phyloP scores from a whole-genome alignment of 108 stramenopile genomes.

The Chaetoceros muelleri region DNA sequence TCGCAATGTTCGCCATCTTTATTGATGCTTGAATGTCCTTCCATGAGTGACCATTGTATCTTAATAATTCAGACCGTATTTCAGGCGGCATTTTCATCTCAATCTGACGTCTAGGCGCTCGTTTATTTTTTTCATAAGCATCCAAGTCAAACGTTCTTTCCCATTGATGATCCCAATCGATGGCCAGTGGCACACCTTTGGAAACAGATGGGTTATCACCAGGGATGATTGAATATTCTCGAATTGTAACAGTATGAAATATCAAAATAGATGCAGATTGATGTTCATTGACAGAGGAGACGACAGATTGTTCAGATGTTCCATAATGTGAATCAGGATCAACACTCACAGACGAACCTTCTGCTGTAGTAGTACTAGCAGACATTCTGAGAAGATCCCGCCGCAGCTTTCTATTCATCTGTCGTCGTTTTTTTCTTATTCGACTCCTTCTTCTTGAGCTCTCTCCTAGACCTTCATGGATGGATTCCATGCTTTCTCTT shows the following conservation, averaged over 20 bases:
- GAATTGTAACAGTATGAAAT: constrained; percentile 22
- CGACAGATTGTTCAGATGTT: too few relatives aligned
- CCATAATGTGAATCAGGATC: too few relatives aligned
- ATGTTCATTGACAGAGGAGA: too few relatives aligned
- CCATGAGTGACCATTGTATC: constrained; percentile 7
- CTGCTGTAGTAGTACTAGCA: too few relatives aligned
- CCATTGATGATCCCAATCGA: constrained; percentile 12
- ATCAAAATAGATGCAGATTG: too few relatives aligned
- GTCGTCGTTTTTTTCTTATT: too few relatives aligned
- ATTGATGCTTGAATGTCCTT: constrained; percentile 8
- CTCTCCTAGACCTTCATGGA: too few relatives aligned
- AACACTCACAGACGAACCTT: too few relatives aligned
- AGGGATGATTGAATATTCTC: constrained; percentile 22
- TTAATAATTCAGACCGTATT: constrained; percentile 9
- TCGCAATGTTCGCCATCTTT: constrained; percentile 15
- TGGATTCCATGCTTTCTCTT: too few relatives aligned
- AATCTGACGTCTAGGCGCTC: constrained; percentile 7
- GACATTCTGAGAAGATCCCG: too few relatives aligned
- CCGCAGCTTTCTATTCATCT: too few relatives aligned
- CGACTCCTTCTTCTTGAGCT: too few relatives aligned
- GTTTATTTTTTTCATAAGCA: constrained; percentile 9
- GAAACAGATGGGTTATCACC: constrained; percentile 26
- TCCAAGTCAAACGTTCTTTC: constrained; percentile 7
- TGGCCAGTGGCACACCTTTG: constrained; percentile 12
- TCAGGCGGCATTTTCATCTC: constrained; percentile 17